phyloP scores from a whole-genome alignment of 2,329 filamentous ascomycete genomes.

The Orbilia ellipsospora region DNA sequence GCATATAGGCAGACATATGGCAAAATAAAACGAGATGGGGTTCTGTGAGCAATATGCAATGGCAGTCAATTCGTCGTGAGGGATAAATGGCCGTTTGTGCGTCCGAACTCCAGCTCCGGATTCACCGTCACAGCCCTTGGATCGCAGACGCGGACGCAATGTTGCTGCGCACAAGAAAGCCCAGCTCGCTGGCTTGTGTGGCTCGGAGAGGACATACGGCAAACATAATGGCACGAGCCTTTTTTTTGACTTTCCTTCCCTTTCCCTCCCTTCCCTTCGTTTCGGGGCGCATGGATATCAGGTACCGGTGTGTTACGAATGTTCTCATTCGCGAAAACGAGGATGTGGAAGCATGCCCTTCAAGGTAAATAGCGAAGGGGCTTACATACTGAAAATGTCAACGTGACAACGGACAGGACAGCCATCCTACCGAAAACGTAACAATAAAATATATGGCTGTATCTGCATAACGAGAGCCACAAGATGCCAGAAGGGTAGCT shows the following conservation, averaged over 20 bases:
- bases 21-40: constrained; percentile 4
- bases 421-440: constrained; percentile 17
- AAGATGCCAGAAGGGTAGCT: constrained; percentile 29
- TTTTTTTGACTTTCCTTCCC: too few relatives aligned
- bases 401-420: constrained; percentile 32
- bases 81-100: constrained; percentile 53
- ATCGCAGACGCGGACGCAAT: constrained; percentile 13
- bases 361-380: constrained; percentile 7
- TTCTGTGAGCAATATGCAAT: constrained; percentile 6
- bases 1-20: constrained; percentile 38
- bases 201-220: background rate
- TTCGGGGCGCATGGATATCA: background rate
- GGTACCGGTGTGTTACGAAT: constrained; percentile 22
- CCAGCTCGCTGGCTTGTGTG: background rate
- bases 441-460: background rate
- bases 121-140: constrained; percentile 43
- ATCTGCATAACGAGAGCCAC: constrained; percentile 8
- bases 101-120: constrained; percentile 41
- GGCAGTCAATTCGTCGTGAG: constrained; percentile 14
- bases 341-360: constrained; percentile 26
- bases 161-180: background rate
- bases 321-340: constrained; percentile 35
- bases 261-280: too few relatives aligned
- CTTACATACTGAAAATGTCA: constrained; percentile 34
- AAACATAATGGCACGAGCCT: too few relatives aligned